These are phyloP conservation scores for Casuarina glauca DNA, from an alignment of 306 rosid species.

Conservation along the genomic window DNA sequence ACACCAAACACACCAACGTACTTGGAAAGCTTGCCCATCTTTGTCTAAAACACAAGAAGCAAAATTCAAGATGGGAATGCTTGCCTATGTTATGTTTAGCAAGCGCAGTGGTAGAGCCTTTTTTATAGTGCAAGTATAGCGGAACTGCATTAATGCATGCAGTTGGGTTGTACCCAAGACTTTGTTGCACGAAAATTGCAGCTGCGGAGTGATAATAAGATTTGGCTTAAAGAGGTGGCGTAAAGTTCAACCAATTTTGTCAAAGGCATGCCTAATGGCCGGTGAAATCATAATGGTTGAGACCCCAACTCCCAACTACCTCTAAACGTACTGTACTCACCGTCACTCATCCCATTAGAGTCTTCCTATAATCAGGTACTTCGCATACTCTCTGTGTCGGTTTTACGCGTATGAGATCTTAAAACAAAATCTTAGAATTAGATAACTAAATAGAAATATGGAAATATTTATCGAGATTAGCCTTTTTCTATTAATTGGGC, in stretches of 20 bases:
- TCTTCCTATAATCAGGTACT: not conserved
- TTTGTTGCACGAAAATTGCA: no score
- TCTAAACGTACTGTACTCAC: not conserved
- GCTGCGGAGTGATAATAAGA: conserved; percentile 9
- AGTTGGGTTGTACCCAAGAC: conserved; percentile 31
- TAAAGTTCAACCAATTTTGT: conserved; percentile 43
- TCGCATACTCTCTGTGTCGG: not conserved
- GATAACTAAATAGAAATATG: no score
- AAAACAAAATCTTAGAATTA: no score
- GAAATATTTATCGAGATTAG: no score
- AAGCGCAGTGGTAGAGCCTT: conserved; percentile 2
- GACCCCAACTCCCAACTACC: conserved; percentile 50
- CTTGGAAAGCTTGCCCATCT: conserved; percentile 49
- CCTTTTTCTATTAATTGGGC: no score
- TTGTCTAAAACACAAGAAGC: not conserved
- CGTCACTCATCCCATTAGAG: not conserved
- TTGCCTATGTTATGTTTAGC: conserved; percentile 15
- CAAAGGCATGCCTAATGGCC: conserved; percentile 27
- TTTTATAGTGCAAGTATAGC: conserved; percentile 41
- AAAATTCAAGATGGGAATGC: not conserved
- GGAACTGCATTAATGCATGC: conserved; percentile 38
- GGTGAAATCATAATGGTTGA: conserved; percentile 40
- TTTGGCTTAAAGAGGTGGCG: conserved; percentile 19
- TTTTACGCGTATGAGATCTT: no score
- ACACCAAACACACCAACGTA: conserved; percentile 38